A percentile compares a stretch with the other conserved stretches of the same genome.
Evolutionary conservation across 1,284 basidiomycete genomes (phyloP).

Genomic region (Puccinia hordei): DNA sequence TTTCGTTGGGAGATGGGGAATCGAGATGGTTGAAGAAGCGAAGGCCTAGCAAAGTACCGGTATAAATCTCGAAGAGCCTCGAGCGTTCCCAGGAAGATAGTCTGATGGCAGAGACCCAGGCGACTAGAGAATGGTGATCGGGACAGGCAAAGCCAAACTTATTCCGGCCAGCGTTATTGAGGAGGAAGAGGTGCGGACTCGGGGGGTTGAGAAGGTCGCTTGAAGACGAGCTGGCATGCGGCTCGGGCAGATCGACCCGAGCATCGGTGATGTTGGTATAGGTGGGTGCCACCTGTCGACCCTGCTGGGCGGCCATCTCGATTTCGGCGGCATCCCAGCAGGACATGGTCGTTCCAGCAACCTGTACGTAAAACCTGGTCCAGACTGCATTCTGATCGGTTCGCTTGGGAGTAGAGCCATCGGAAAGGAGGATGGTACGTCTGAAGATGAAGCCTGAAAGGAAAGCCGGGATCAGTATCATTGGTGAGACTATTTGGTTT

Average conservation of each 20-base stretch:
- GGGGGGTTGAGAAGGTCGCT: constrained; percentile 12
- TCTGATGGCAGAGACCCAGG: constrained; percentile 85
- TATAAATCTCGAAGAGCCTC: constrained; percentile 94
- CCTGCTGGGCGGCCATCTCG: constrained; percentile 54
- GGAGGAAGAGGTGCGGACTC: constrained; percentile 37
- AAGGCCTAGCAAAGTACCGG: constrained; percentile 72
- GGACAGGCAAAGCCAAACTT: constrained; percentile 56
- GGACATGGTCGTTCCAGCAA: constrained; percentile 54
- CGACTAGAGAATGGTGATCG: constrained; percentile 47
- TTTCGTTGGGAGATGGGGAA: constrained; percentile 63
- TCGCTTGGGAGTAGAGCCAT: neutral
- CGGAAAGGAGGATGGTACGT: constrained; percentile 30
- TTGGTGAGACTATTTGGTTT: neutral
- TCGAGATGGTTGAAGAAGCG: neutral
- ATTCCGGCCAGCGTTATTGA: constrained; percentile 57
- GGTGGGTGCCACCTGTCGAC: constrained; percentile 52
- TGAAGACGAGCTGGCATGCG: neutral
- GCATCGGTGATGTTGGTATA: constrained; percentile 50
- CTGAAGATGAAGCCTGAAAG: constrained; percentile 35
- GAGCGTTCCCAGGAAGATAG: constrained; percentile 93
- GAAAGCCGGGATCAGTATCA: neutral
- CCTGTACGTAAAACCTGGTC: constrained; percentile 56
- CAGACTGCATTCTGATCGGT: constrained; percentile 52
- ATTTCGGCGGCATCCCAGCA: constrained; percentile 56
- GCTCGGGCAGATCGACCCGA: constrained; percentile 8